phyloP scores from a whole-genome alignment of 805 yeast genomes.

The Candida corydali region DNA sequence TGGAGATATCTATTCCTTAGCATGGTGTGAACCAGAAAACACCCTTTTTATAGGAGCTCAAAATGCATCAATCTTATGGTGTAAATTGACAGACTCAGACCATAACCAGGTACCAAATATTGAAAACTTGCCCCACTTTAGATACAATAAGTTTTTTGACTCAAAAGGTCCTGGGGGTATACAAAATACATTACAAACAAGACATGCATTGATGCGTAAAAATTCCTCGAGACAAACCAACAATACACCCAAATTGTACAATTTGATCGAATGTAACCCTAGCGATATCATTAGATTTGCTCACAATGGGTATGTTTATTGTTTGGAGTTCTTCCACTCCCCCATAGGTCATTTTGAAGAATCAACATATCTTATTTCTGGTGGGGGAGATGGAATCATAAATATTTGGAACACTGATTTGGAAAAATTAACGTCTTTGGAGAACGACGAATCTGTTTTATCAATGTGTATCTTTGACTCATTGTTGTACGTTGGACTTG shows the following conservation, averaged over 20 bases:
- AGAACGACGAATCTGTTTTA: constrained; percentile 66
- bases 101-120: constrained; percentile 7
- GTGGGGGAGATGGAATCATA: constrained; percentile 91
- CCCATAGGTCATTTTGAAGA: constrained; percentile 15
- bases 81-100: constrained; percentile 26
- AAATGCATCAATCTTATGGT: constrained; percentile 83
- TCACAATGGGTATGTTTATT: constrained; percentile 85
- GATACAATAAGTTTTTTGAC: constrained; percentile 85
- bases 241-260: constrained; percentile 6
- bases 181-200: constrained; percentile 24
- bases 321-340: constrained; percentile 43
- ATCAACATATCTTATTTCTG: constrained; percentile 31
- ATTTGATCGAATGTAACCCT: constrained; percentile 62
- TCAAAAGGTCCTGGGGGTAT: constrained; percentile 81
- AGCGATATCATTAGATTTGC: constrained; percentile 73
- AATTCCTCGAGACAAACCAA: constrained; percentile 9
- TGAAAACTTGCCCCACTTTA: constrained; percentile 45
- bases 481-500: constrained; percentile 78
- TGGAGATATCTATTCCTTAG: constrained; percentile 87
- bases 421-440: constrained; percentile 35
- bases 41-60: constrained; percentile 85
- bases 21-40: constrained; percentile 56
- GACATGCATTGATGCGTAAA: constrained; percentile 18
- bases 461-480: constrained; percentile 63
- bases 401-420: constrained; percentile 62